Base-by-base conservation (phyloP, 1,284 basidiomycete species). In the Malassezia japonica region DNA sequence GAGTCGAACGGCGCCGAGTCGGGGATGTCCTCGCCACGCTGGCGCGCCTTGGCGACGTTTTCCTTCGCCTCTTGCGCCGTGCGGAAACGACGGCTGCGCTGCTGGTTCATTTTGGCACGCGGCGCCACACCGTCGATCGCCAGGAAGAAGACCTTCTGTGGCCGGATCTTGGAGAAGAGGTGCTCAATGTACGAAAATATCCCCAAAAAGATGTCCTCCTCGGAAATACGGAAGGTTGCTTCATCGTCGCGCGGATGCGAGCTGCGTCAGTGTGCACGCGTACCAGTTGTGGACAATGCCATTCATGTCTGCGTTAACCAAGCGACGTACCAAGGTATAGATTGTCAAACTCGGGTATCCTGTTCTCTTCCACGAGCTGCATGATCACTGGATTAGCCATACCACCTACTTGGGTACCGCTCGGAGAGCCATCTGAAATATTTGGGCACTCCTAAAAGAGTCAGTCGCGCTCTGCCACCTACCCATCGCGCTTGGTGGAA, bases 91-190 rank as follows among this genome's bases (percentile, higher is more conserved):
- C 94, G 79, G 7, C 55, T 59, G 27, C 70, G 60, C 74, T 99
- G 94, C 74, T 99, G 92, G 74, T 99, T 99, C 94, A 98, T 96
- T 80, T 99, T 99, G 41, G 94, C 94, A 50, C 94, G 80, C 2
- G 94, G 94, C 0, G 94, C 94, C 13, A 96, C 91, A 55, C 94
- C 94, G 74, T 98, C 94, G 41, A 99, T 84, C 24, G 94, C 94
- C 83, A 98, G 91, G 76, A 92, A 95, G 60, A 77, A 76, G 38
- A 74, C 62, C 73, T 96, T 95, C 78, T 87, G 85, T 1, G 94
- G 94, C 74, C 91, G 95, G 64, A 98, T 95, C 78, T 92, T 95
- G 43, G 84, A 81, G 74, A 99, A 99, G 16, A 98, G 78, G 70
- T 90, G 87, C 76, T 98, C 91, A 60, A 98, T 90, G 76, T 98